Evolutionary conservation across 495 filamentous ascomycete species (phyloP).

Genomic region (Xylaria bambusicola): DNA sequence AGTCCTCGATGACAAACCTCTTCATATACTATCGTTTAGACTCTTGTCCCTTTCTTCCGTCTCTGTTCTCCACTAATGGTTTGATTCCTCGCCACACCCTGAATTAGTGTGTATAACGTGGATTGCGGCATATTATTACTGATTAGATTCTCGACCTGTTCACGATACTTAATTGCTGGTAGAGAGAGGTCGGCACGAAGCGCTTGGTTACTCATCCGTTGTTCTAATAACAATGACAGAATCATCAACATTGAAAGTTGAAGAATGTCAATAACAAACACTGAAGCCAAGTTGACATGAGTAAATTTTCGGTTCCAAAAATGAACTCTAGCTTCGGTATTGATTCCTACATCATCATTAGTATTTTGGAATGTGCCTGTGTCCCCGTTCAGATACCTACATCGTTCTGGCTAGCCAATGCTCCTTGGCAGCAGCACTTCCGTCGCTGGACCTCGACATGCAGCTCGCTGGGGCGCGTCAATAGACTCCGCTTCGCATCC

Average conservation of each 20-base stretch:
- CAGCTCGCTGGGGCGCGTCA: slow-evolving; percentile 46
- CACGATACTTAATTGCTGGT: no score
- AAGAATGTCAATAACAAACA: no score
- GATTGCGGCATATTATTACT: no score
- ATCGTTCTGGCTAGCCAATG: slow-evolving; percentile 17
- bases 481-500: slow-evolving; percentile 42
- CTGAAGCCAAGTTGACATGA: background rate
- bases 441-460: slow-evolving; percentile 43
- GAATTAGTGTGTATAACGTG: background rate
- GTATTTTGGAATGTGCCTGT: background rate
- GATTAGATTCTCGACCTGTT: no score
- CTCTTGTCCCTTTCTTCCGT: background rate
- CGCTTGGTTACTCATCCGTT: no score
- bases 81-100: background rate
- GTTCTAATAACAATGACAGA: background rate
- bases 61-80: background rate
- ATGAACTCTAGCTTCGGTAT: background rate
- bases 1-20: background rate
- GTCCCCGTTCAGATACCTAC: slow-evolving; percentile 11
- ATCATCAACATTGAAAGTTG: no score
- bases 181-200: no score
- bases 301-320: background rate
- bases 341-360: background rate
- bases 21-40: background rate
- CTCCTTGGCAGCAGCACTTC: slow-evolving; percentile 37